phyloP scores from a whole-genome alignment of 2,329 filamentous ascomycete species.

The Fusarium graminum region DNA sequence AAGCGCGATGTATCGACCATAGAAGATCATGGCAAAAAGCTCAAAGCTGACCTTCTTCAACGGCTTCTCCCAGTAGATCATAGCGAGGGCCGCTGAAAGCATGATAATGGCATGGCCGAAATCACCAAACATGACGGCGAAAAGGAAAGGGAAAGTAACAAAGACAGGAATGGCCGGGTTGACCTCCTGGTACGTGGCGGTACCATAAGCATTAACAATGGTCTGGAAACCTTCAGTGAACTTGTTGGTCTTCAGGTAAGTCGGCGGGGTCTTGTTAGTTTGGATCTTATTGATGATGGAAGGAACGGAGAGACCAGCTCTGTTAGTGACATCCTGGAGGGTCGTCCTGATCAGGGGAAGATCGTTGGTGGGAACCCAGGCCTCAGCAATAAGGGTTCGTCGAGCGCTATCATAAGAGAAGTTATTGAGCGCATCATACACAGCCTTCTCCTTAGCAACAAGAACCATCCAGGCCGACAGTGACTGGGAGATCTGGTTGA shows the following conservation, averaged over 20 bases:
- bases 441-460: conserved; percentile 97
- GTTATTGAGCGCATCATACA: conserved; percentile 93
- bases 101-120: conserved; percentile 94
- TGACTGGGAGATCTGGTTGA: conserved; percentile 92
- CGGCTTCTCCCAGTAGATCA: conserved; percentile 97
- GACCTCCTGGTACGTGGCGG: conserved; percentile 95
- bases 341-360: conserved; percentile 91
- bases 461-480: conserved; percentile 98
- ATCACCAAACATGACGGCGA: conserved; percentile 99
- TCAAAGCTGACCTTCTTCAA: conserved; percentile 94
- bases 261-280: conserved; percentile 97
- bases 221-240: conserved; percentile 99
- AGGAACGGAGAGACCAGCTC: conserved; percentile 94
- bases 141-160: conserved; percentile 98
- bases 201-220: conserved; percentile 98
- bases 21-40: conserved; percentile 98
- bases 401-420: conserved; percentile 97
- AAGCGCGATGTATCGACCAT: conserved; percentile 97
- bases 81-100: conserved; percentile 82
- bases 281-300: conserved; percentile 98
- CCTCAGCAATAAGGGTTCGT: conserved; percentile 96
- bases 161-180: conserved; percentile 96
- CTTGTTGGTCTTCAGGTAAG: conserved; percentile 97
- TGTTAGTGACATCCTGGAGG: conserved; percentile 95
- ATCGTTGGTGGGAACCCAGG: conserved; percentile 95